Base-by-base conservation (phyloP, 371 early-diverging fungal species). In the Dinochytrium kinnereticum region DNA sequence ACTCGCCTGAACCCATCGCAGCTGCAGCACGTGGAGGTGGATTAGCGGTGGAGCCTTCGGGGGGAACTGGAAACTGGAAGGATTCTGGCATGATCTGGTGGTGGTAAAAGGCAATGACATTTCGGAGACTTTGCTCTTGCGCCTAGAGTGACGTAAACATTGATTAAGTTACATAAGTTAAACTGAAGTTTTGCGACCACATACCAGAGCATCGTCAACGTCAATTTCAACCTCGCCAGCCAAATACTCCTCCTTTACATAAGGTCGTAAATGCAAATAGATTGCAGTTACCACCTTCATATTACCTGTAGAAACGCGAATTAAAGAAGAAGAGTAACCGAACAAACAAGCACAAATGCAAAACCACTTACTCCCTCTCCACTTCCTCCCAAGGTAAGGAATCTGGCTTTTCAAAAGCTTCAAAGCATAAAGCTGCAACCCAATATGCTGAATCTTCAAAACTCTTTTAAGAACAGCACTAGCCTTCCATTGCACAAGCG, bases 401-500 rank as follows among this genome's bases (percentile, higher is more conserved):
- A 93, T 85, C 74, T 94, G 94, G 39, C 87, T 89, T 75, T 93
- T 93, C 50, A 94, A 79, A 7, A 93, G 84, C 72, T 95, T 94
- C 61, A 94, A 85, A 2, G 91, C 90, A 69, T 92, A 93, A 0
- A 90, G 73, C 59, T 91, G 90, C 39, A 93, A 74, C 21, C 84
- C 82, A 0, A 88, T 87, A 79, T 92, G 90, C 13, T 89, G 83
- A 19, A 94, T 87, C 74, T 91, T 91, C 1, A 94, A 72, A 2
- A 92, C 80, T 33, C 92, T 82, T 75, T 93, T 95, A 37, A 95
- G 77, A 26, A 95, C 90, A 0, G 92, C 92, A 2, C 90, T 88
- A 36, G 93, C 91, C 77, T 94, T 95, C 86, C 93, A 94, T 71
- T 94, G 94, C 1, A 95, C 92, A 21, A 95, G 73, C 0, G 93